Percentiles rank a stretch among this genome's conserved stretches.
phyloP scores from a whole-genome alignment of 2,329 filamentous ascomycete genomes.

The Exophiala viscosa region DNA sequence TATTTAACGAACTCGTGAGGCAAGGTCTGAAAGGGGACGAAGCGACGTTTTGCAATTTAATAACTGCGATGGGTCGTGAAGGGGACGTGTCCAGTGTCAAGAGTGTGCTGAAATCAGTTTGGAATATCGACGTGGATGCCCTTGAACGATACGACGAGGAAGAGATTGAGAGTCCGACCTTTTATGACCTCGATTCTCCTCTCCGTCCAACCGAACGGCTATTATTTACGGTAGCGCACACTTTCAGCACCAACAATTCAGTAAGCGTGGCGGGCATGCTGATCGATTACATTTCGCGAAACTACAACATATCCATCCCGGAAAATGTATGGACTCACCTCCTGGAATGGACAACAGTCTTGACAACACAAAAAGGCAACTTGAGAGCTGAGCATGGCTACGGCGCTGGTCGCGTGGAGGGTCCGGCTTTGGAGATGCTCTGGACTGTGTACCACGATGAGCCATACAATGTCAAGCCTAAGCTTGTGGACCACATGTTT shows the following conservation, averaged over 20 bases:
- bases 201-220: constrained; percentile 58
- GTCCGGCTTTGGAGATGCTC: constrained; percentile 49
- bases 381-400: constrained; percentile 30
- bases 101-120: constrained; percentile 49
- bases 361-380: constrained; percentile 42
- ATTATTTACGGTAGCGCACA: constrained; percentile 64
- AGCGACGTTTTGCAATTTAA: constrained; percentile 51
- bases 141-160: constrained; percentile 36
- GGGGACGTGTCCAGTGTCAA: constrained; percentile 48
- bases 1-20: constrained; percentile 49
- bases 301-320: constrained; percentile 58
- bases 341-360: constrained; percentile 63
- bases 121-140: constrained; percentile 51
- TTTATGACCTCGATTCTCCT: constrained; percentile 49
- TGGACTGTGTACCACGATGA: constrained; percentile 58
- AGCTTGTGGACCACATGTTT: constrained; percentile 40
- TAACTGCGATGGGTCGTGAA: constrained; percentile 52
- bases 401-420: constrained; percentile 40
- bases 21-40: constrained; percentile 45
- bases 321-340: constrained; percentile 62
- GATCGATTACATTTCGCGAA: constrained; percentile 59
- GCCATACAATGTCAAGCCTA: constrained; percentile 57
- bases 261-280: constrained; percentile 57
- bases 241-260: constrained; percentile 64
- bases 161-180: constrained; percentile 35